Conservation (phyloP, 2,329 filamentous ascomycete species). For the Calonectria hongkongensis region DNA sequence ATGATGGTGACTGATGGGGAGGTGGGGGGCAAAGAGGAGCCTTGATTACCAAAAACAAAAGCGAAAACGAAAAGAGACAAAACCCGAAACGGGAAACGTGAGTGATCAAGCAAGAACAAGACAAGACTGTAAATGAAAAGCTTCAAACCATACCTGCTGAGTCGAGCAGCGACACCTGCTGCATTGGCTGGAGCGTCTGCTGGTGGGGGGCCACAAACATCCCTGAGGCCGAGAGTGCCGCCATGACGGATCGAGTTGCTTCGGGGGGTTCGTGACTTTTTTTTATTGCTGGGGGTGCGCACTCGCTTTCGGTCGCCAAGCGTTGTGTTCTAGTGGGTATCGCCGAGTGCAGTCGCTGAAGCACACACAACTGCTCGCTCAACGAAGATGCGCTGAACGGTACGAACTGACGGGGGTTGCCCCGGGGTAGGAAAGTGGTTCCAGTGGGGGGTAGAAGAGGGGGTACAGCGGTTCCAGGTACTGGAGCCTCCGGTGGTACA, state of each 20-base stretch:
- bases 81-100: constrained; percentile 20
- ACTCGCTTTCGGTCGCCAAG: constrained; percentile 40
- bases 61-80: constrained; percentile 2
- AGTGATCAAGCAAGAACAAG: constrained; percentile 26
- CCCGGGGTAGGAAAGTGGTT: constrained; percentile 33
- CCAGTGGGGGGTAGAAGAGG: constrained; percentile 41
- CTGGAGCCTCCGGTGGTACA: constrained; percentile 49
- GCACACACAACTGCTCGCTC: constrained; percentile 1
- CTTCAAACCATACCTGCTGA: constrained; percentile 51
- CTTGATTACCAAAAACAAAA: constrained; percentile 11
- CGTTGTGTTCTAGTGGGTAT: constrained; percentile 32
- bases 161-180: constrained; percentile 47
- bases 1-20: constrained; percentile 3
- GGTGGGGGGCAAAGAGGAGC: neutral
- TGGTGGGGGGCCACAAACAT: constrained; percentile 50
- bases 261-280: constrained; percentile 34
- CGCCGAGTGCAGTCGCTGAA: constrained; percentile 32
- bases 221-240: constrained; percentile 52
- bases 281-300: neutral
- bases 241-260: constrained; percentile 46
- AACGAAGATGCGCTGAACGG: constrained; percentile 31
- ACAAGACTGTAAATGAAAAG: constrained; percentile 38
- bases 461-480: constrained; percentile 53
- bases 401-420: constrained; percentile 30
- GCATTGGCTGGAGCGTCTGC: constrained; percentile 32